Base-by-base conservation (phyloP, 352 stramenopile genomes). In the Pythium utonaiense region DNA sequence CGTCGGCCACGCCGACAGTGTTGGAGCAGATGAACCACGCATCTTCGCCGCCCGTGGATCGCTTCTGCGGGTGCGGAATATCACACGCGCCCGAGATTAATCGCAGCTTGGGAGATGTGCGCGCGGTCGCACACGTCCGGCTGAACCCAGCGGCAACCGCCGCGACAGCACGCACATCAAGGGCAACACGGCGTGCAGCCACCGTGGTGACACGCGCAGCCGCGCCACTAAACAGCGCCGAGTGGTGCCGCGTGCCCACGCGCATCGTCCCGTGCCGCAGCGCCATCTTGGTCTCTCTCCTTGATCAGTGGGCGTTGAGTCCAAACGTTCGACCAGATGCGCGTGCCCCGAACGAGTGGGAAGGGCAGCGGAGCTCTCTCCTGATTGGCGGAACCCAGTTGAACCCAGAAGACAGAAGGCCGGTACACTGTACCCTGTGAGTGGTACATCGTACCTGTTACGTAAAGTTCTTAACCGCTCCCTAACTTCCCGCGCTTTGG, bases 21-120 rank as follows among this genome's bases (percentile, higher is more conserved):
- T 87, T 83, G 25, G 70, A 73, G 45, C 73, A 75, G 27, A 94
- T 80, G 58, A 96, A 96, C 73, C 80, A 92, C 50, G 86, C 84
- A 58, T 96, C 88, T 49, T 96, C 88, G 24, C 88, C 88, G 34
- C 83, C 83, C 31, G 86, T 93, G 10, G 80, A 67, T 47, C 80
- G 76, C 62, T 96, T 96, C 67, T 93, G 78, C 8, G 88, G 83
- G 49, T 96, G 87, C 57, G 87, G 85, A 41, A 96, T 68, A 38
- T 77, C 77, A 47, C 80, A 93, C n/a, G 70, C 78, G 19, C 83
- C 78, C 22, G 83, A 88, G 25, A 88, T 64, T 3, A 93, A 72
- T 21, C 69, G 71, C 42, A 89, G 68, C 13, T 57, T 56, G 5
- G 63, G 51, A n/a, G 45, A 41, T 25, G 61, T 69, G 22, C 70